Conservation (phyloP, 495 filamentous ascomycete species). For the Hyaloscypha hepaticicola region DNA sequence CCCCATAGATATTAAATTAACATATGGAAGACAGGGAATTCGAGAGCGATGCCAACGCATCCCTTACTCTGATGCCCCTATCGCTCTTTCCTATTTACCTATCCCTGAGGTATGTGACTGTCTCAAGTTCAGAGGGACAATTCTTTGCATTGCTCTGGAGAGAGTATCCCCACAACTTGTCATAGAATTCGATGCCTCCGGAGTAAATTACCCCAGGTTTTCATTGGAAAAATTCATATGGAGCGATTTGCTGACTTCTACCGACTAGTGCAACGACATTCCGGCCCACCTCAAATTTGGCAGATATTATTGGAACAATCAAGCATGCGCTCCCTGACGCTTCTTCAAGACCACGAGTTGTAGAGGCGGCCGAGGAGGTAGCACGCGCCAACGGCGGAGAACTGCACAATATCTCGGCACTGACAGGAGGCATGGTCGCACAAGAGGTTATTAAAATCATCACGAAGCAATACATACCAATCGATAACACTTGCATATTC, state of each 20-base stretch:
- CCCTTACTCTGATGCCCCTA: slow-evolving; percentile 42
- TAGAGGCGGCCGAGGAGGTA: slow-evolving; percentile 61
- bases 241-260: neutral
- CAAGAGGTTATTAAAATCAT: slow-evolving; percentile 97
- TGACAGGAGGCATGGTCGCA: slow-evolving; percentile 88
- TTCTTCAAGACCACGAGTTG: slow-evolving; percentile 43
- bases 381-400: slow-evolving; percentile 80
- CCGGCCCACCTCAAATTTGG: slow-evolving; percentile 42
- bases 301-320: slow-evolving; percentile 45
- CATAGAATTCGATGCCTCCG: too few species aligned
- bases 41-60: slow-evolving; percentile 36
- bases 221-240: too few species aligned
- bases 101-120: slow-evolving; percentile 50
- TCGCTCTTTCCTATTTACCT: slow-evolving; percentile 79
- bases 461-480: slow-evolving; percentile 93
- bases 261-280: slow-evolving; percentile 41
- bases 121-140: neutral
- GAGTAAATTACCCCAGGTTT: too few species aligned
- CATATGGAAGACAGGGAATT: slow-evolving; percentile 20
- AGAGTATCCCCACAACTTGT: neutral
- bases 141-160: neutral
- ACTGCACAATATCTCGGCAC: slow-evolving; percentile 89
- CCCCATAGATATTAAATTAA: slow-evolving; percentile 8
- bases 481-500: slow-evolving; percentile 91
- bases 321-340: slow-evolving; percentile 44